Base-by-base conservation (phyloP, 2,329 filamentous ascomycete genomes). In the Knufia fluminis region DNA sequence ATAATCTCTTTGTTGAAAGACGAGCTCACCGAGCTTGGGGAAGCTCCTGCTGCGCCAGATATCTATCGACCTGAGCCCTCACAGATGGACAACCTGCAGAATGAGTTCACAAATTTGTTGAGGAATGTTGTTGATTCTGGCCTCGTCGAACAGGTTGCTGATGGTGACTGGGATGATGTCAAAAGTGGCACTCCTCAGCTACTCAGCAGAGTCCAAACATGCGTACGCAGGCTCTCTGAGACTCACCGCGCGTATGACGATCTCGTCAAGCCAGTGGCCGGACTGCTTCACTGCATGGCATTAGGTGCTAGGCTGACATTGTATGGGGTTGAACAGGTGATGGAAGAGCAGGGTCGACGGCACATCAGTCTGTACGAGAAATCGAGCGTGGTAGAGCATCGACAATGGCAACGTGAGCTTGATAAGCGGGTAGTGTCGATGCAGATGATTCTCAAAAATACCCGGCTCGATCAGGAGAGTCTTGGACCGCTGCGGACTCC, bases 221-320 rank as follows among this genome's bases (percentile, higher is more conserved):
- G 38, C 33, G 78, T 85, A 44, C 71, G 76, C 48, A 79, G 90
- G 39, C 74, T 98, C 6, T 76, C 74, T 1, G 72, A 78, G 24
- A 75, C 80, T 31, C 94, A 89, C 61, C 77, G 81, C 33, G 80
- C 81, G 12, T 97, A 96, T 60, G 86, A 88, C 53, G 92, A 98
- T 61, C 79, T 97, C 58, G 86, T 85, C 0, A 74, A 78, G 39
- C 90, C 88, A 3, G 76, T 88, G 9, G 74, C 88, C 39, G 86
- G 85, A 46, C 85, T 96, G 55, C 71, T 97, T 38, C 80, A 85
- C 51, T 86, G 86, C 57, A 70, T 97, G 8, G 79, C 84, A 56
- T 71, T 94, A 52, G 90, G 50, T 10, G 19, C 54, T 16, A 48
- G 76, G 73, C 48, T 63, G 59, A 10, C 38, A 4, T 7, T 48